These are phyloP conservation scores for grape (Vitis vinifera) DNA, from an alignment of 164 flowering plant genomes.

Conservation along the genomic window DNA sequence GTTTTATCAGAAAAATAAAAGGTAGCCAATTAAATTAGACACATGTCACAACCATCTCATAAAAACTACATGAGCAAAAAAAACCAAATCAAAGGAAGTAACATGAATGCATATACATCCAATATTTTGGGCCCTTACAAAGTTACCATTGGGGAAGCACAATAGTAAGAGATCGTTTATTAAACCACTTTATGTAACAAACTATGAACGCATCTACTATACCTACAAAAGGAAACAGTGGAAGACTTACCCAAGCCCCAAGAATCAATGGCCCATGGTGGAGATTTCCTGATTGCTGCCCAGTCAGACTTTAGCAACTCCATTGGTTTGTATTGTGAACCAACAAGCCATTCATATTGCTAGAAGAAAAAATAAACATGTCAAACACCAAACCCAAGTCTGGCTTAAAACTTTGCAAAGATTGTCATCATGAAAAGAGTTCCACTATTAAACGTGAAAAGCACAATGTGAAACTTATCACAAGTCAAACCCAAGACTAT, in stretches of 20 bases:
- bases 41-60: neutral
- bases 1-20: neutral
- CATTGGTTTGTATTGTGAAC: constrained; percentile 85
- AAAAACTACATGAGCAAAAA: neutral
- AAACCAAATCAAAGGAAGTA: neutral
- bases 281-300: constrained; percentile 82
- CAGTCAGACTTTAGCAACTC: constrained; percentile 89
- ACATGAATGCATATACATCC: neutral
- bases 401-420: neutral
- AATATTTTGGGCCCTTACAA: neutral
- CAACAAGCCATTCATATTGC: constrained; percentile 97
- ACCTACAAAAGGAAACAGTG: neutral
- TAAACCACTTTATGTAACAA: too few relatives aligned
- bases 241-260: constrained; percentile 92
- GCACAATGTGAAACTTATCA: neutral
- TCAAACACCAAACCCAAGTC: constrained; percentile 8
- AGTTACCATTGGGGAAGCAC: neutral
- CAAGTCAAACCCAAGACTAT: neutral
- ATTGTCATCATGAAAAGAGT: neutral
- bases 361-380: constrained; percentile 27
- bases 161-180: too few relatives aligned
- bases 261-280: constrained; percentile 96
- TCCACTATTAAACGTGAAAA: neutral
- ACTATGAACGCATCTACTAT: neutral
- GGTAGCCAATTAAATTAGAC: neutral